Evolutionary conservation across 2,329 filamentous ascomycete genomes (phyloP).

Genomic region (Sporothrix pallida): DNA sequence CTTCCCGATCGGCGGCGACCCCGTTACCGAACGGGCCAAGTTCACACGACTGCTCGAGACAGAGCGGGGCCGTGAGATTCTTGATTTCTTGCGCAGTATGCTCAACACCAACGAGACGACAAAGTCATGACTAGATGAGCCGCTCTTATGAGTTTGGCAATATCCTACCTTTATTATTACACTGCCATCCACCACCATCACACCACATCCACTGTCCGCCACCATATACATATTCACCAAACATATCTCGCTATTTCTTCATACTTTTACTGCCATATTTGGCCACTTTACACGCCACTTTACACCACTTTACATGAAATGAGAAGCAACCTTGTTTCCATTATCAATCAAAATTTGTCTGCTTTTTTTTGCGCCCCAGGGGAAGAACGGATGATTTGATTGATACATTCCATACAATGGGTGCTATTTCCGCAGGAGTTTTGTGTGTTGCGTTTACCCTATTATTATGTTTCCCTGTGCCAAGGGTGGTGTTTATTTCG

Average conservation of each 20-base stretch:
- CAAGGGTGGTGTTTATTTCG: neutral
- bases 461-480: neutral
- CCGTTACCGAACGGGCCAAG: constrained; percentile 30
- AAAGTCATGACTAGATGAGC: constrained; percentile 18
- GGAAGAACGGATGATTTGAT: neutral
- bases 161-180: neutral
- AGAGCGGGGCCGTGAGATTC: constrained; percentile 35
- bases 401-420: neutral
- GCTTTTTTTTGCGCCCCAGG: neutral
- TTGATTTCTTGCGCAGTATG: constrained; percentile 37
- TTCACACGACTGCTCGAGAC: constrained; percentile 36
- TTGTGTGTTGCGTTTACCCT: neutral
- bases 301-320: neutral
- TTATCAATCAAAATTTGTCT: no score
- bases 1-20: neutral
- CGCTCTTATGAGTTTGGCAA: neutral
- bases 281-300: no score
- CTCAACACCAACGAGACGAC: constrained; percentile 28
- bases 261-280: no score
- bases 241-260: neutral
- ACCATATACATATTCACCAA: neutral
- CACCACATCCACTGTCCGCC: neutral
- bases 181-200: no score
- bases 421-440: neutral
- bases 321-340: neutral